These are phyloP conservation scores for Gliomastix tumulicola DNA, from an alignment of 2,329 filamentous ascomycete species.

Conservation along the genomic window DNA sequence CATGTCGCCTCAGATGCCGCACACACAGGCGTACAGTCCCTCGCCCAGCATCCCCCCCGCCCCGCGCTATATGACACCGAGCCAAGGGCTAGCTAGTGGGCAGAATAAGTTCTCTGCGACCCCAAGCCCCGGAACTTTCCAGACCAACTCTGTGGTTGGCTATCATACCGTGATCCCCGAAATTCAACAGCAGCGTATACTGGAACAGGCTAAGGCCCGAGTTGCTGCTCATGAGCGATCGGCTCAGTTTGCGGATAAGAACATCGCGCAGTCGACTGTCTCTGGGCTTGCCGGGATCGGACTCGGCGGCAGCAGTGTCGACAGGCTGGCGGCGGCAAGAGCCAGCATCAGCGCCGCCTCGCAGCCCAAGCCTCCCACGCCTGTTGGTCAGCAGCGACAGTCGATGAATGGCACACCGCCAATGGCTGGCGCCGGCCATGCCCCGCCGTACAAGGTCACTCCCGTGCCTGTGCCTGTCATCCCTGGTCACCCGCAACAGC, in stretches of 20 bases:
- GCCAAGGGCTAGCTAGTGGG: constrained; percentile 17
- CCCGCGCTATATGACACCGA: constrained; percentile 22
- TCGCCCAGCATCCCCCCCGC: constrained; percentile 27
- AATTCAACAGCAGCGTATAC: constrained; percentile 40
- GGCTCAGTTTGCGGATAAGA: constrained; percentile 31
- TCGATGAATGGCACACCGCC: constrained; percentile 27
- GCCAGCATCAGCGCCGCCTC: constrained; percentile 25
- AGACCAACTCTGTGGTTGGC: constrained; percentile 28
- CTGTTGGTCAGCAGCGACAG: constrained; percentile 5
- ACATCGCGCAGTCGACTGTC: constrained; percentile 34
- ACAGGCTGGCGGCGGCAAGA: constrained; percentile 22
- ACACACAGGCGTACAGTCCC: constrained; percentile 28
- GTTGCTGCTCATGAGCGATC: constrained; percentile 36
- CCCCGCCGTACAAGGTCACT: constrained; percentile 32
- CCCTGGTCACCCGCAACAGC: constrained; percentile 24
- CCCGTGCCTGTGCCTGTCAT: constrained; percentile 35
- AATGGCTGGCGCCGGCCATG: constrained; percentile 14
- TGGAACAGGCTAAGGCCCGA: constrained; percentile 43
- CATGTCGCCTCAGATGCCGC: constrained; percentile 36
- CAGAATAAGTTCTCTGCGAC: constrained; percentile 17
- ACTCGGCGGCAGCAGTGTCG: constrained; percentile 19
- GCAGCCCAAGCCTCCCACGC: constrained; percentile 27
- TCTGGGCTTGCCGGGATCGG: constrained; percentile 29
- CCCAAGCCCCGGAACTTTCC: constrained; percentile 4
- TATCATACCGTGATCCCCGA: constrained; percentile 43